Conservation (phyloP, 164 flowering plant genomes). For the Chloranthus sessilifolius region DNA sequence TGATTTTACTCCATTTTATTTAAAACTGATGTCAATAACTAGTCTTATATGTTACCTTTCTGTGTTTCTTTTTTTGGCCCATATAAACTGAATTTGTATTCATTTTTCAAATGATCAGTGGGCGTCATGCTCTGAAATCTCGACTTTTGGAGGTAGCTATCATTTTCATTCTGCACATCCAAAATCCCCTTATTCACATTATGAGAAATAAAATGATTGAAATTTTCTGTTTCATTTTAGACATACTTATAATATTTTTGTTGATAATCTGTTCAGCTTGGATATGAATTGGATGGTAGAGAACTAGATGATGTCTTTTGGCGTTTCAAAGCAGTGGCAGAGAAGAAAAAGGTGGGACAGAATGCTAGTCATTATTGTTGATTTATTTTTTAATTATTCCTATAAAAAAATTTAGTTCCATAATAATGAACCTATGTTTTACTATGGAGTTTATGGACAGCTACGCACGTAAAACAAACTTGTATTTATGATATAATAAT, state of each 20-base stretch:
- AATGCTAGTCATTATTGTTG: too few species aligned
- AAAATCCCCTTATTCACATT: neutral
- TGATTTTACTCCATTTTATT: too few species aligned
- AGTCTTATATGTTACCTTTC: too few species aligned
- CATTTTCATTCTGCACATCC: neutral
- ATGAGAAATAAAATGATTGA: neutral
- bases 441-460: too few species aligned
- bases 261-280: constrained; percentile 47
- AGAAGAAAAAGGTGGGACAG: constrained; percentile 75
- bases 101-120: constrained; percentile 45
- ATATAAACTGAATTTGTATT: neutral
- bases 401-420: too few species aligned
- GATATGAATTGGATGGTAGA: constrained; percentile 65
- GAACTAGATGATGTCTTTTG: constrained; percentile 77
- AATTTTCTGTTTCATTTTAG: neutral
- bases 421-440: too few species aligned
- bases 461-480: too few species aligned
- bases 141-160: constrained; percentile 63
- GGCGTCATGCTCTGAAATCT: constrained; percentile 86
- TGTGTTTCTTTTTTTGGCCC: neutral
- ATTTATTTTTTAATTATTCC: too few species aligned
- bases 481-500: too few species aligned
- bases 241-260: neutral
- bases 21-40: too few species aligned
- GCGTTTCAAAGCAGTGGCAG: constrained; percentile 94